Conservation (phyloP, 2,329 filamentous ascomycete genomes). For the Fusarium dlaminii region DNA sequence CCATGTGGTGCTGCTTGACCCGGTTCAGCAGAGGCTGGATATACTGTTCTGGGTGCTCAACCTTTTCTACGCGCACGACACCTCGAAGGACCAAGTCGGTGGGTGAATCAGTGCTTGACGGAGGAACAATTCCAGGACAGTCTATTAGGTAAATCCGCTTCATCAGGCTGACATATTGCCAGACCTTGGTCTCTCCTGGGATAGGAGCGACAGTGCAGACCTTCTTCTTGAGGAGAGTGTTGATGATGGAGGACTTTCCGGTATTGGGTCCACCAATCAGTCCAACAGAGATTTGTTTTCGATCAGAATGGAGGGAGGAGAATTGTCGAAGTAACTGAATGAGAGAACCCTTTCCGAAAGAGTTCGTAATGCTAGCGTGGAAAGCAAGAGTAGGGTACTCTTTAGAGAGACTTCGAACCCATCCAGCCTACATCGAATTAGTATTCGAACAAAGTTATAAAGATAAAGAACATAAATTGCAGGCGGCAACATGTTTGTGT, state of each 20-base stretch:
- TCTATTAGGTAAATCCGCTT: conserved; percentile 92
- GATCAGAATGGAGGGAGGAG: conserved; percentile 84
- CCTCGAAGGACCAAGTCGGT: conserved; percentile 90
- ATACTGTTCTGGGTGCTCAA: conserved; percentile 96
- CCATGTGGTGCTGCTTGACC: conserved; percentile 87
- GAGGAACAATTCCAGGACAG: conserved; percentile 94
- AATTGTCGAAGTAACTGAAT: conserved; percentile 95
- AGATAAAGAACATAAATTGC: neutral
- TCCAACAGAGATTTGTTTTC: conserved; percentile 94
- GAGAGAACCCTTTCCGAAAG: conserved; percentile 93
- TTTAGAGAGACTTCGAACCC: conserved; percentile 88
- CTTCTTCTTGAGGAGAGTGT: conserved; percentile 93
- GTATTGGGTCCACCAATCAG: conserved; percentile 85
- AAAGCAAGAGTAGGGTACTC: conserved; percentile 95
- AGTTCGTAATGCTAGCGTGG: conserved; percentile 93
- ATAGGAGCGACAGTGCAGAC: conserved; percentile 94
- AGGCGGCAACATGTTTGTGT: conserved; percentile 73
- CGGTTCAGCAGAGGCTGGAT: conserved; percentile 82
- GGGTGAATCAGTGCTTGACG: conserved; percentile 82
- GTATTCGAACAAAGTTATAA: conserved; percentile 27
- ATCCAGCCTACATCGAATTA: conserved; percentile 74
- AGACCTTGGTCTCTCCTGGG: conserved; percentile 95
- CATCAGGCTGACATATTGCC: conserved; percentile 97
- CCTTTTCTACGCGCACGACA: conserved; percentile 93
- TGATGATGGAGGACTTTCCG: conserved; percentile 97